Conservation (phyloP, 2,329 filamentous ascomycete species). For the Exophiala viscosa region DNA sequence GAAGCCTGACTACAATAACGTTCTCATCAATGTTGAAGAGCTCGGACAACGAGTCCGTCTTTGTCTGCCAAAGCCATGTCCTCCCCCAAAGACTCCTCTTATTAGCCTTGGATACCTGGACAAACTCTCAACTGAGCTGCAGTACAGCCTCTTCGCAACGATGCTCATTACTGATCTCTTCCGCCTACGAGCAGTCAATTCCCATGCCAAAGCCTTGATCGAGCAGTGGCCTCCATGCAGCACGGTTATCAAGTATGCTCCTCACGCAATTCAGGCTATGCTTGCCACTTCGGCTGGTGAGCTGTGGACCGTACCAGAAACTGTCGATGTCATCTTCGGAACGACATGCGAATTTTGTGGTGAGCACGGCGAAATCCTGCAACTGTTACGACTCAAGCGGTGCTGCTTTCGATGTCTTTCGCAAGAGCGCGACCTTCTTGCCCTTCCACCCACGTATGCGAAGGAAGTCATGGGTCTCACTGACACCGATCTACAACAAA, state of each 20-base stretch:
- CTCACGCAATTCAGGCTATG: slow-evolving; percentile 7
- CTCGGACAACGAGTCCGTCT: slow-evolving; percentile 2
- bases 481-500: neutral
- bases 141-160: slow-evolving; percentile 1
- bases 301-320: slow-evolving; percentile 10
- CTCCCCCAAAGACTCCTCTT: neutral
- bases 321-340: slow-evolving; percentile 10
- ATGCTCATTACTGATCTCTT: slow-evolving; percentile 5
- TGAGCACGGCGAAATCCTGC: slow-evolving; percentile 15
- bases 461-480: slow-evolving; percentile 4
- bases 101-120: slow-evolving; percentile 3
- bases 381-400: slow-evolving; percentile 15
- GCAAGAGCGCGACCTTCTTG: slow-evolving; percentile 17
- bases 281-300: slow-evolving; percentile 31
- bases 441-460: slow-evolving; percentile 6
- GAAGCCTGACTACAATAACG: slow-evolving; percentile 6
- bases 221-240: slow-evolving; percentile 12
- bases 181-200: slow-evolving; percentile 5
- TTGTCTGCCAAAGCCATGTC: neutral
- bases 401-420: slow-evolving; percentile 20
- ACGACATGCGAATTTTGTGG: slow-evolving; percentile 11
- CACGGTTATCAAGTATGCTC: slow-evolving; percentile 7
- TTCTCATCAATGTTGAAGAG: slow-evolving; percentile 3
- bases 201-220: slow-evolving; percentile 6
- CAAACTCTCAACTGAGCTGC: slow-evolving; percentile 7